phyloP scores from a whole-genome alignment of 331 rosid genomes.

The Arachis monticola region DNA sequence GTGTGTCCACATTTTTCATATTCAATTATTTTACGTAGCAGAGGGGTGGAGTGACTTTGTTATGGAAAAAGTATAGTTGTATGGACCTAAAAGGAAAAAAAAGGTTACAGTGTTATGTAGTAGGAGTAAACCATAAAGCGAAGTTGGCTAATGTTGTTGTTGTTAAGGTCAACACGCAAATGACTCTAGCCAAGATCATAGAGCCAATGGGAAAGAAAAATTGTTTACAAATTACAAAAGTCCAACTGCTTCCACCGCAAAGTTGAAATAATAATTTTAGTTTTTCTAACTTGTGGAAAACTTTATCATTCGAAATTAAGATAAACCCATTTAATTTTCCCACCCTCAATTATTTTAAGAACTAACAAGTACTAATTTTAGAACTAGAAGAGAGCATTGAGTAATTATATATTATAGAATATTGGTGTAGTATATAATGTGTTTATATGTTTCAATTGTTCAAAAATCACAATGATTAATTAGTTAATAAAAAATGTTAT shows the following conservation, averaged over 20 bases:
- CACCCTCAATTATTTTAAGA: too few species aligned
- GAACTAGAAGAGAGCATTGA: neutral
- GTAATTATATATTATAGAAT: too few species aligned
- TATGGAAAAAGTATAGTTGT: neutral
- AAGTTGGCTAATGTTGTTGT: conserved; percentile 28
- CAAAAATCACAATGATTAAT: too few species aligned
- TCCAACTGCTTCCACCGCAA: conserved; percentile 66
- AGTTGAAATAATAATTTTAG: conserved; percentile 34
- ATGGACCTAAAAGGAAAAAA: neutral
- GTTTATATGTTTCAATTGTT: too few species aligned
- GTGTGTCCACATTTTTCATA: conserved; percentile 18
- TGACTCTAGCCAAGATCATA: neutral
- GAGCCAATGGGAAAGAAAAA: conserved; percentile 3
- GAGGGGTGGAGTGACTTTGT: too few species aligned
- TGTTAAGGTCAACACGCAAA: conserved; percentile 60
- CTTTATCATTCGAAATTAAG: conserved; percentile 34
- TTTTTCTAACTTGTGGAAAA: conserved; percentile 38
- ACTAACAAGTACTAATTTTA: neutral
- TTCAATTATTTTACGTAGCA: too few species aligned
- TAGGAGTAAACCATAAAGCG: conserved; percentile 44
- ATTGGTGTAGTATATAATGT: neutral
- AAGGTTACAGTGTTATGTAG: neutral
- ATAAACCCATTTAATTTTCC: too few species aligned
- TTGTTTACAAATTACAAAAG: conserved; percentile 35
- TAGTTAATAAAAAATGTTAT: too few species aligned